These are phyloP conservation scores for Blumeriella jaapii DNA, from an alignment of 2,329 filamentous ascomycete species.

Conservation along the genomic window DNA sequence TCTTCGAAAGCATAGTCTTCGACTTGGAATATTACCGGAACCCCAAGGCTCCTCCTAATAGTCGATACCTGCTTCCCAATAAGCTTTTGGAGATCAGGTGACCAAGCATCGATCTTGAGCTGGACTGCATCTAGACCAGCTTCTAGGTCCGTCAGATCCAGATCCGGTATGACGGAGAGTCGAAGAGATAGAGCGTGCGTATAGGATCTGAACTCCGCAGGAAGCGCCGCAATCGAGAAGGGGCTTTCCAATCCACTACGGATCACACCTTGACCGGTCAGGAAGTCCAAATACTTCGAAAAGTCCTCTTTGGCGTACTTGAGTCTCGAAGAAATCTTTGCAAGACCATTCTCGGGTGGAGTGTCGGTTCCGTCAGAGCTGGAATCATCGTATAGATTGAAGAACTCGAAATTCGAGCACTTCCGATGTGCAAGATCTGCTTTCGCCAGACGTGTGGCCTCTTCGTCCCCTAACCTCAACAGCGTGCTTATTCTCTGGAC, in stretches of 20 bases:
- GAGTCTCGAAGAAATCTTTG: conserved; percentile 35
- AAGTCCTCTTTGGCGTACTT: conserved; percentile 48
- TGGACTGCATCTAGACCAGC: conserved; percentile 49
- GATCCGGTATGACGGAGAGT: conserved; percentile 43
- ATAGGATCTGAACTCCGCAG: conserved; percentile 46
- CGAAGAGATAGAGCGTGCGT: conserved; percentile 57
- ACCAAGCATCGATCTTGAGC: conserved; percentile 47
- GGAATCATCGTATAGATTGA: conserved; percentile 37
- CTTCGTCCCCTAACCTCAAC: conserved; percentile 33
- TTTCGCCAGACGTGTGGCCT: conserved; percentile 31
- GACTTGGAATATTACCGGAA: conserved; percentile 46
- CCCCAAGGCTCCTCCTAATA: conserved; percentile 42
- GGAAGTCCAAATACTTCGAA: conserved; percentile 44
- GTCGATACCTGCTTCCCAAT: conserved; percentile 45
- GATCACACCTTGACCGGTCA: conserved; percentile 41
- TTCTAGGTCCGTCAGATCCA: conserved; percentile 41
- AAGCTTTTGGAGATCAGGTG: conserved; percentile 35
- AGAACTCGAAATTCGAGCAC: conserved; percentile 58
- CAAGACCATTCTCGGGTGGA: conserved; percentile 32
- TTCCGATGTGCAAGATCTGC: conserved; percentile 34
- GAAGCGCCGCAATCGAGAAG: conserved; percentile 47
- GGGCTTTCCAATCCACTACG: conserved; percentile 45
- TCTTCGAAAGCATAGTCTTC: conserved; percentile 33
- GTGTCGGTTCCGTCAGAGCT: conserved; percentile 29
- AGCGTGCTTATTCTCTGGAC: conserved; percentile 45